Conservation (phyloP, 2,329 filamentous ascomycete genomes). For the Verticillium dahliae region DNA sequence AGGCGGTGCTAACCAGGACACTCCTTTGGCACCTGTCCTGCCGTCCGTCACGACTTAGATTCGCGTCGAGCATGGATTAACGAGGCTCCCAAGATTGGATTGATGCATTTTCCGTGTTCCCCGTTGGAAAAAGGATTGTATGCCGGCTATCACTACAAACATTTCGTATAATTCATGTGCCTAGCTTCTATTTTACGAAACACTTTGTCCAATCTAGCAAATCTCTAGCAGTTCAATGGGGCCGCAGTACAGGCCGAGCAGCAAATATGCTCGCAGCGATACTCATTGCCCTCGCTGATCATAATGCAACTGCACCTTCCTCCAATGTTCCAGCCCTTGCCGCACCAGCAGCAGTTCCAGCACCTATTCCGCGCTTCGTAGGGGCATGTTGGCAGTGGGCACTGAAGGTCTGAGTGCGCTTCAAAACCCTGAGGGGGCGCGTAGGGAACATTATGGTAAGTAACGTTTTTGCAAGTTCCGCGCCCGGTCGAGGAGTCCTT, state of each 20-base stretch:
- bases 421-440: slow-evolving; percentile 39
- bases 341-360: slow-evolving; percentile 53
- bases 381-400: slow-evolving; percentile 39
- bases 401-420: slow-evolving; percentile 25
- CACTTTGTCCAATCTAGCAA: neutral
- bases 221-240: slow-evolving; percentile 10
- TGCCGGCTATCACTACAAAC: too few relatives aligned
- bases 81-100: too few relatives aligned
- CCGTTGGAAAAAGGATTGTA: too few relatives aligned
- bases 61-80: too few relatives aligned
- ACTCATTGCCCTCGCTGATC: slow-evolving; percentile 41
- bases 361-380: slow-evolving; percentile 41
- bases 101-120: too few relatives aligned
- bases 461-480: slow-evolving; percentile 35
- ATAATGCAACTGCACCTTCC: slow-evolving; percentile 46
- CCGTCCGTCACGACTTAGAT: neutral
- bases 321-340: slow-evolving; percentile 42
- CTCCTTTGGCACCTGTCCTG: neutral
- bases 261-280: slow-evolving; percentile 48
- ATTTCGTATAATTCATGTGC: too few relatives aligned
- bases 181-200: neutral
- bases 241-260: slow-evolving; percentile 42
- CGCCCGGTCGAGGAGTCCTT: slow-evolving; percentile 13
- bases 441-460: slow-evolving; percentile 35
- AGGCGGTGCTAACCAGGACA: neutral